phyloP scores from a whole-genome alignment of 2,329 filamentous ascomycete species.

The Ophiostoma ips region DNA sequence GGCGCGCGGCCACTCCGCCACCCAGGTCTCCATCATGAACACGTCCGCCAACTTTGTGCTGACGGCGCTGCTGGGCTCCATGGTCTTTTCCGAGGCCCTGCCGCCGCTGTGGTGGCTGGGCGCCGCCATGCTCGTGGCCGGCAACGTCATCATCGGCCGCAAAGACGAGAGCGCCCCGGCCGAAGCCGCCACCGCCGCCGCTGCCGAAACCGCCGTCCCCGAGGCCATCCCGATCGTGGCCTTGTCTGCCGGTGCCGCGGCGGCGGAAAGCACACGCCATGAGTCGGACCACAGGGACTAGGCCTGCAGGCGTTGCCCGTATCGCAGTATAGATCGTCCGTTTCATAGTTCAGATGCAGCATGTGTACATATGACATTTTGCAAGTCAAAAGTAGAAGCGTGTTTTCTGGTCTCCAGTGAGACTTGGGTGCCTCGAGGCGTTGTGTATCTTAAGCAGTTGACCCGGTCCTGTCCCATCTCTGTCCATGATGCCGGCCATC shows the following conservation, averaged over 20 bases:
- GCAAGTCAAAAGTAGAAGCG: too few species aligned
- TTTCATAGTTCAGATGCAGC: too few species aligned
- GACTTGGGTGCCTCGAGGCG: too few species aligned
- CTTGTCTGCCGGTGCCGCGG: background rate
- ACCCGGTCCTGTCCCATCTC: too few species aligned
- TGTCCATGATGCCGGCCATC: too few species aligned
- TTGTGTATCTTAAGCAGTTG: too few species aligned
- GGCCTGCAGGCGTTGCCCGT: too few species aligned
- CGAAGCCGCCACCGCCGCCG: too few species aligned
- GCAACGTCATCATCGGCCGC: constrained; percentile 64
- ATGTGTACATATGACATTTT: too few species aligned
- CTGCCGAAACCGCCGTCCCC: background rate
- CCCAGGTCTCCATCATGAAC: constrained; percentile 70
- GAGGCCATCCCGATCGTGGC: background rate
- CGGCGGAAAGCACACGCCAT: too few species aligned
- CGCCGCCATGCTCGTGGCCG: constrained; percentile 55
- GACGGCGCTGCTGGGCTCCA: constrained; percentile 55
- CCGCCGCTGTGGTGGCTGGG: constrained; percentile 67
- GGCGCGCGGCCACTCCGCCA: constrained; percentile 59
- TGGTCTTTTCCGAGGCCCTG: constrained; percentile 58
- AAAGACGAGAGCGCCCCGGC: constrained; percentile 38
- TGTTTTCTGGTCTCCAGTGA: too few species aligned
- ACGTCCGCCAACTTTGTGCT: constrained; percentile 71
- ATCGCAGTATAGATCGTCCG: too few species aligned
- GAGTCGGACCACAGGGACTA: background rate